Conservation (phyloP, 2,329 filamentous ascomycete genomes). For the Gnomoniopsis smithogilvyi region DNA sequence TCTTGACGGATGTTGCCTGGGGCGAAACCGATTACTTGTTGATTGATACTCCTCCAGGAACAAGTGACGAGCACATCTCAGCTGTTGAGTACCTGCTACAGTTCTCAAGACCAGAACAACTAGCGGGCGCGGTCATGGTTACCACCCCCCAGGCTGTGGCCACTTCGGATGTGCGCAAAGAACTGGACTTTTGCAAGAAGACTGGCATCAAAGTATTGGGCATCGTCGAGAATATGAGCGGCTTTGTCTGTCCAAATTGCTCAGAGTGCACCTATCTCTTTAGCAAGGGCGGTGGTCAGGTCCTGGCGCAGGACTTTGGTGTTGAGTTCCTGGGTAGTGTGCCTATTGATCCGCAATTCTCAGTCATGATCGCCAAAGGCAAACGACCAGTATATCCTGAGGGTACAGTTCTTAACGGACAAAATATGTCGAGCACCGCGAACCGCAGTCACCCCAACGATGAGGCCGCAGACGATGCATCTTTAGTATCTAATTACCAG, state of each 20-base stretch:
- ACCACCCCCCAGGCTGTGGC: conserved; percentile 95
- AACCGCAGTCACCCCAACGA: conserved; percentile 28
- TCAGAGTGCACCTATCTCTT: conserved; percentile 92
- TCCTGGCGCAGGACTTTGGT: conserved; percentile 83
- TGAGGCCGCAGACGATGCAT: conserved; percentile 28
- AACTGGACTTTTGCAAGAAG: conserved; percentile 89
- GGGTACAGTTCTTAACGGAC: conserved; percentile 61
- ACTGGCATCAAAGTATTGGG: conserved; percentile 77
- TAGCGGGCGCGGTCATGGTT: conserved; percentile 87
- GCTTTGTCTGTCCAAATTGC: conserved; percentile 78
- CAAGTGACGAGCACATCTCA: conserved; percentile 95
- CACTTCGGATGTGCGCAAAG: conserved; percentile 90
- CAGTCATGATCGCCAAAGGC: conserved; percentile 77
- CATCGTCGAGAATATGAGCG: conserved; percentile 96
- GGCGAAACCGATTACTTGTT: conserved; percentile 83
- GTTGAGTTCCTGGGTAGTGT: conserved; percentile 83
- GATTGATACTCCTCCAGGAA: conserved; percentile 94
- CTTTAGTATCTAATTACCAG: conserved; percentile 69
- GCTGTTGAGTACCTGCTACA: conserved; percentile 80
- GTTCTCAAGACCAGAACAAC: conserved; percentile 59
- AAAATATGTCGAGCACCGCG: conserved; percentile 44
- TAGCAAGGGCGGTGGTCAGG: conserved; percentile 80
- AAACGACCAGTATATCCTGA: conserved; percentile 63
- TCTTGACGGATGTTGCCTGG: conserved; percentile 90
- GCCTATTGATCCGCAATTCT: conserved; percentile 91